phyloP scores from a whole-genome alignment of 805 yeast species.

The Wickerhamomyces strasburgensis region DNA sequence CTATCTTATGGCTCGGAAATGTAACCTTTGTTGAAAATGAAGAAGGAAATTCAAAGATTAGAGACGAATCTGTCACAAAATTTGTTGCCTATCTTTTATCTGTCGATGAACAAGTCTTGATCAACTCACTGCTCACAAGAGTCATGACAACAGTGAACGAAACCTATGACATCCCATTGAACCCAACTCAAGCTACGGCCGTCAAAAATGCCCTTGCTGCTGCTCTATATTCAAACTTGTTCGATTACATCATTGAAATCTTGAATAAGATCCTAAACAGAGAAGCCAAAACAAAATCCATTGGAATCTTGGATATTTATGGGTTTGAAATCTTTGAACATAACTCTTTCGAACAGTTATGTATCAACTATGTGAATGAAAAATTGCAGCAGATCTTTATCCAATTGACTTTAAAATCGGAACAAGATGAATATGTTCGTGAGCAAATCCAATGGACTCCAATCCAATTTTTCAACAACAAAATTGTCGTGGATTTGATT shows the following conservation, averaged over 20 bases:
- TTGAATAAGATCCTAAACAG: constrained; percentile 70
- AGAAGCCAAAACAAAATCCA: constrained; percentile 51
- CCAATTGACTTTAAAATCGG: constrained; percentile 91
- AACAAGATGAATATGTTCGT: constrained; percentile 94
- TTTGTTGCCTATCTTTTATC: constrained; percentile 90
- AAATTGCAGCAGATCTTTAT: constrained; percentile 95
- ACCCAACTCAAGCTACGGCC: constrained; percentile 88
- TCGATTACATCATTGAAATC: constrained; percentile 94
- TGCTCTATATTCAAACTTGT: constrained; percentile 85
- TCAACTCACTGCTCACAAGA: constrained; percentile 69
- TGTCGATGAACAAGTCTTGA: constrained; percentile 63
- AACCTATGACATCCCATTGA: constrained; percentile 89
- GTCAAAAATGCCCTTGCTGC: constrained; percentile 94
- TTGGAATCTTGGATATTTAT: constrained; percentile 92
- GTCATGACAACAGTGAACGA: constrained; percentile 88
- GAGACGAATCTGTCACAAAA: constrained; percentile 87
- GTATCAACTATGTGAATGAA: constrained; percentile 94
- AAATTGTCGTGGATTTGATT: constrained; percentile 93
- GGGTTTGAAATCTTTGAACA: constrained; percentile 96
- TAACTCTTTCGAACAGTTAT: constrained; percentile 90
- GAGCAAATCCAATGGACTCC: constrained; percentile 98
- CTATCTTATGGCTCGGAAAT: constrained; percentile 93
- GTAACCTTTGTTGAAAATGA: constrained; percentile 80
- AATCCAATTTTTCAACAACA: constrained; percentile 91
- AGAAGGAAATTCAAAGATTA: constrained; percentile 75